phyloP scores from a whole-genome alignment of 768 basidiomycete genomes.

The Kockovaella imperatae region DNA sequence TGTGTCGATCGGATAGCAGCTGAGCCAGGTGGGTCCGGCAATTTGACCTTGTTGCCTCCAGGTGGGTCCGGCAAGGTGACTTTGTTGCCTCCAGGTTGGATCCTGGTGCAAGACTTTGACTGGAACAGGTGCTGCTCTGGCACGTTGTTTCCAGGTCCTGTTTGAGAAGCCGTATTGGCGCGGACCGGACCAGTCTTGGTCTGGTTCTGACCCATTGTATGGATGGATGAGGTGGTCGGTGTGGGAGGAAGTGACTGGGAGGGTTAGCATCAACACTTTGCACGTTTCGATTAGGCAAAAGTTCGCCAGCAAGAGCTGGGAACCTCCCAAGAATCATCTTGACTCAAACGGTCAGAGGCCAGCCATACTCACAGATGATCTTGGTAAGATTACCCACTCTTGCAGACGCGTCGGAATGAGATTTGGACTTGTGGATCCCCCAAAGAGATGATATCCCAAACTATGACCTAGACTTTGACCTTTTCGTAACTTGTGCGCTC shows the following conservation, averaged over 20 bases:
- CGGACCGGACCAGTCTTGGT: too few species aligned
- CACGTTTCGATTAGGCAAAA: background rate
- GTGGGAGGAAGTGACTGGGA: background rate
- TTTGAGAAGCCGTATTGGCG: too few species aligned
- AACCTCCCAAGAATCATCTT: background rate
- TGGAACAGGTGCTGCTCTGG: background rate
- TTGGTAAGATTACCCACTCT: too few species aligned
- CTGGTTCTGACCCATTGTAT: conserved; percentile 1
- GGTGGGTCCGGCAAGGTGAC: too few species aligned
- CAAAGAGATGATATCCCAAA: background rate
- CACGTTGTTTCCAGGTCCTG: background rate
- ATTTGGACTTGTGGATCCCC: background rate
- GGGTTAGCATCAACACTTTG: background rate
- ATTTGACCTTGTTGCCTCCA: too few species aligned
- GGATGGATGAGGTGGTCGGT: background rate
- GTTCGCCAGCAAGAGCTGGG: background rate
- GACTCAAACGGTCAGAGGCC: background rate
- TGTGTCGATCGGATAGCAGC: background rate
- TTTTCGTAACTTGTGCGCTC: background rate
- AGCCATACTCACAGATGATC: background rate
- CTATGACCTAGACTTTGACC: background rate
- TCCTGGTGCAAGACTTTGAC: background rate
- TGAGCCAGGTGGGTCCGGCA: background rate
- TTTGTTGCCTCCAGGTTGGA: too few species aligned
- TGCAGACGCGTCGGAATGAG: background rate